Percentiles rank a stretch among this genome's conserved stretches.
Evolutionary conservation across 169 alveolate genomes (phyloP).

Genomic region (Plasmodium blacklocki): DNA sequence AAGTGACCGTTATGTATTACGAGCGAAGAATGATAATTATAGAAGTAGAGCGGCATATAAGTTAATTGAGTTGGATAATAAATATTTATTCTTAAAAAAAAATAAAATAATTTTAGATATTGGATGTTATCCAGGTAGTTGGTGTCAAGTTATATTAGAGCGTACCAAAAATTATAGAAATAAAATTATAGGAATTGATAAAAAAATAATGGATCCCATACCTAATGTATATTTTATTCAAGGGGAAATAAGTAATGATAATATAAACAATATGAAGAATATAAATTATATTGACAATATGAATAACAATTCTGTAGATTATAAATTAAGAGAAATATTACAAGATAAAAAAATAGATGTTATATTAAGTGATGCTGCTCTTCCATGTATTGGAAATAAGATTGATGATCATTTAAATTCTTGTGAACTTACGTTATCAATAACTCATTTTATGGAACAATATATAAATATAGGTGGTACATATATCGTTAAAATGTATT

Average conservation of each 20-base stretch:
- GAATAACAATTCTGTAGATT: too few species aligned
- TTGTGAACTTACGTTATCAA: conserved; percentile 84
- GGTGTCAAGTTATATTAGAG: conserved; percentile 86
- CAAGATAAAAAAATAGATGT: conserved; percentile 82
- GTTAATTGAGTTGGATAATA: conserved; percentile 84
- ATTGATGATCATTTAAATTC: conserved; percentile 87
- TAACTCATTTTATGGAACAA: conserved; percentile 84
- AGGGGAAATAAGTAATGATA: conserved; percentile 85
- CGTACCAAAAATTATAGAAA: conserved; percentile 82
- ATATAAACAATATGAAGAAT: conserved; percentile 37
- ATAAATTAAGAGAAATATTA: conserved; percentile 68
- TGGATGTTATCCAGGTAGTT: conserved; percentile 88
- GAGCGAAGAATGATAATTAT: conserved; percentile 86
- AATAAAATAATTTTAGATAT: conserved; percentile 84
- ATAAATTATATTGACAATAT: too few species aligned
- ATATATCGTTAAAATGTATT: conserved; percentile 85
- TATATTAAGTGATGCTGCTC: conserved; percentile 85
- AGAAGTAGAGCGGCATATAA: conserved; percentile 88
- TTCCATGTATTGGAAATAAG: conserved; percentile 84
- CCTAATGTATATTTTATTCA: conserved; percentile 82
- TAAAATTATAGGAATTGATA: conserved; percentile 75
- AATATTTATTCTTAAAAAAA: conserved; percentile 81
- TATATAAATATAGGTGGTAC: conserved; percentile 84
- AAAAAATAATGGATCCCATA: conserved; percentile 74
- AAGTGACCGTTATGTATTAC: conserved; percentile 81